Percentiles rank a stretch among this genome's conserved stretches.
These are phyloP conservation scores for Pseudomicrostroma phylloplanum DNA, from an alignment of 1,284 basidiomycete genomes.

Conservation along the genomic window DNA sequence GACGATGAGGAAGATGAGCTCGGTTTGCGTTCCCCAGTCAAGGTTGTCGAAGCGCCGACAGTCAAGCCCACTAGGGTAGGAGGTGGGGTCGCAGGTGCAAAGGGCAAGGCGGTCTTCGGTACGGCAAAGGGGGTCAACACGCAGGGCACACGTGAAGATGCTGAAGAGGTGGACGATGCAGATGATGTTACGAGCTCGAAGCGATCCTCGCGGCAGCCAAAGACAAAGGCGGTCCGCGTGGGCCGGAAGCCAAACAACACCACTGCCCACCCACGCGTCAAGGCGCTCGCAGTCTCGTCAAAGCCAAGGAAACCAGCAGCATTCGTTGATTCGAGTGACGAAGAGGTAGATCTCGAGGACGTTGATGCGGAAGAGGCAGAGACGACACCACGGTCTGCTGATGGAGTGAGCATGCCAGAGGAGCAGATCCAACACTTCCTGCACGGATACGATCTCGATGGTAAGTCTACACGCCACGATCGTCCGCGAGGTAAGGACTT, in stretches of 20 bases:
- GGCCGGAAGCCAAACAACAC: neutral
- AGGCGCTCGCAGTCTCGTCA: neutral
- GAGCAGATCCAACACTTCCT: conserved; percentile 28
- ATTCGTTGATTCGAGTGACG: conserved; percentile 1
- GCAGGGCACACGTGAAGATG: neutral
- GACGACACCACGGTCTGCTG: neutral
- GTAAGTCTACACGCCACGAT: too few species aligned
- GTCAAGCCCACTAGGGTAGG: neutral
- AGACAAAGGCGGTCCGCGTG: neutral
- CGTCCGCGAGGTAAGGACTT: too few species aligned
- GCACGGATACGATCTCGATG: conserved; percentile 31
- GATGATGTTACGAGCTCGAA: neutral
- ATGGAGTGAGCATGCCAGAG: conserved; percentile 19
- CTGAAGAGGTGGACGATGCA: neutral
- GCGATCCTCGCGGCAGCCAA: neutral
- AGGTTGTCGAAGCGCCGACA: neutral
- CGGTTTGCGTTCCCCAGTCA: neutral
- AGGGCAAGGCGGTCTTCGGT: neutral
- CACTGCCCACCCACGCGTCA: neutral
- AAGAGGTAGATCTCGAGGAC: neutral
- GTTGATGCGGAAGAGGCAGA: neutral
- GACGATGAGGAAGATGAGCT: conserved; percentile 6
- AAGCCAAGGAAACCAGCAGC: neutral
- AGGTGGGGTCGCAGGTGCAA: neutral
- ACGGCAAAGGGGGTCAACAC: neutral